Conservation (phyloP, 1,284 basidiomycete genomes). For the Rhodotorula mucilaginosa region DNA sequence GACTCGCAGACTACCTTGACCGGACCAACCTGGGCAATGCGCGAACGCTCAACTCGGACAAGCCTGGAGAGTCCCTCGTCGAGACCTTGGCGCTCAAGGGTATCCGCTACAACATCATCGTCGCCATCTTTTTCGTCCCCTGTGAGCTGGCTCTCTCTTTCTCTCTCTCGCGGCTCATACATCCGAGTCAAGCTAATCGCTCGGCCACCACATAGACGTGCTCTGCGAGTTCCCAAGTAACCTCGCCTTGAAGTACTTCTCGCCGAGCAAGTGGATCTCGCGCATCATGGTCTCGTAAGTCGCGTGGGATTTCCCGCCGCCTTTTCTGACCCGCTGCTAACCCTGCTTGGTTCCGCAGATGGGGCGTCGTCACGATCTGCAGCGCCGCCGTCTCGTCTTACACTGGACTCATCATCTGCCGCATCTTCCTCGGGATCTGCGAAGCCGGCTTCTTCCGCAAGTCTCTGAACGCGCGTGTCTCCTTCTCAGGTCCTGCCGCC, state of each 20-base stretch:
- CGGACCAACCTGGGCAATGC: slow-evolving; percentile 31
- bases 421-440: slow-evolving; percentile 27
- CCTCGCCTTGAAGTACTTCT: slow-evolving; percentile 23
- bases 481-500: not conserved
- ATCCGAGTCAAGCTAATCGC: no score
- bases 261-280: slow-evolving; percentile 26
- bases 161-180: no score
- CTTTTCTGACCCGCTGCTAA: not conserved
- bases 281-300: slow-evolving; percentile 30
- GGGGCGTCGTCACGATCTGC: slow-evolving; percentile 28
- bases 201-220: not conserved
- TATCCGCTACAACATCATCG: slow-evolving; percentile 23
- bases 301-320: not conserved
- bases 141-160: not conserved
- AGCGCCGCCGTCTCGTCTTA: slow-evolving; percentile 33
- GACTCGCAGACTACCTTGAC: slow-evolving; percentile 17
- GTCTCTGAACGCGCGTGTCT: not conserved
- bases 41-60: slow-evolving; percentile 34
- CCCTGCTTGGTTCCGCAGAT: not conserved
- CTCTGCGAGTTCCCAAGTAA: slow-evolving; percentile 6
- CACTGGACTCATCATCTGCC: slow-evolving; percentile 23
- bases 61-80: slow-evolving; percentile 22
- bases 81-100: slow-evolving; percentile 24
- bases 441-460: slow-evolving; percentile 36
- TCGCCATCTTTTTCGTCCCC: slow-evolving; percentile 29